Evolutionary conservation across 768 basidiomycete genomes (phyloP).

Genomic region (Podaxis carcinomalis): DNA sequence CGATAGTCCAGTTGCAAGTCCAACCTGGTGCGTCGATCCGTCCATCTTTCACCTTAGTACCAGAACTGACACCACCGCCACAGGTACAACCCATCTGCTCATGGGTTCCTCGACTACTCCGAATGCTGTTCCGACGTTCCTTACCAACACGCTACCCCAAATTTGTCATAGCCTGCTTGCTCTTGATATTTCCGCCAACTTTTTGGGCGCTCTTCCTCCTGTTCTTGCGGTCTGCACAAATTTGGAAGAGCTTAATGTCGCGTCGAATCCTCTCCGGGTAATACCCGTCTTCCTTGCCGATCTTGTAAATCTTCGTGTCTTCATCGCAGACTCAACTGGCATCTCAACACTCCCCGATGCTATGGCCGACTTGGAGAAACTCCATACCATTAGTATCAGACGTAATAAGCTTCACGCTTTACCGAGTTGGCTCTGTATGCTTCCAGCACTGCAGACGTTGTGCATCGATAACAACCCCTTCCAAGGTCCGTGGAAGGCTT

Average conservation of each 20-base stretch:
- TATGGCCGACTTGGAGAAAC: conserved; percentile 65
- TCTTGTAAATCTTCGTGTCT: conserved; percentile 72
- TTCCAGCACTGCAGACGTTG: conserved; percentile 80
- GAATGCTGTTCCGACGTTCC: conserved; percentile 72
- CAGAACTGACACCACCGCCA: conserved; percentile 10
- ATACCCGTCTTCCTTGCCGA: conserved; percentile 86
- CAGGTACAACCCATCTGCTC: conserved; percentile 92
- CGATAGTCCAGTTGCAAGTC: conserved; percentile 59
- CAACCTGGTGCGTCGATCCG: conserved; percentile 57
- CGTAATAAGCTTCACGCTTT: conserved; percentile 84
- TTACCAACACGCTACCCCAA: conserved; percentile 64
- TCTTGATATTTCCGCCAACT: conserved; percentile 90
- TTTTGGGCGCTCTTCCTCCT: conserved; percentile 78
- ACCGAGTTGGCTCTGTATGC: conserved; percentile 92
- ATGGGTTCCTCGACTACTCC: conserved; percentile 79
- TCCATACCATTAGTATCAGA: conserved; percentile 88
- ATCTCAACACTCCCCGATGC: conserved; percentile 73
- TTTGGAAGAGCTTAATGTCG: conserved; percentile 92
- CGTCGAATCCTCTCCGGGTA: conserved; percentile 86
- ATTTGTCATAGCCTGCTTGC: conserved; percentile 80
- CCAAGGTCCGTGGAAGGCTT: conserved; percentile 86
- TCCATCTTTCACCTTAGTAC: conserved; percentile 8
- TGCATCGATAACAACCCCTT: conserved; percentile 97
- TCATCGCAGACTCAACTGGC: conserved; percentile 91
- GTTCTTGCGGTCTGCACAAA: conserved; percentile 73